Evolutionary conservation across 2,329 filamentous ascomycete species (phyloP).

Genomic region (Celoporthe dispersa): DNA sequence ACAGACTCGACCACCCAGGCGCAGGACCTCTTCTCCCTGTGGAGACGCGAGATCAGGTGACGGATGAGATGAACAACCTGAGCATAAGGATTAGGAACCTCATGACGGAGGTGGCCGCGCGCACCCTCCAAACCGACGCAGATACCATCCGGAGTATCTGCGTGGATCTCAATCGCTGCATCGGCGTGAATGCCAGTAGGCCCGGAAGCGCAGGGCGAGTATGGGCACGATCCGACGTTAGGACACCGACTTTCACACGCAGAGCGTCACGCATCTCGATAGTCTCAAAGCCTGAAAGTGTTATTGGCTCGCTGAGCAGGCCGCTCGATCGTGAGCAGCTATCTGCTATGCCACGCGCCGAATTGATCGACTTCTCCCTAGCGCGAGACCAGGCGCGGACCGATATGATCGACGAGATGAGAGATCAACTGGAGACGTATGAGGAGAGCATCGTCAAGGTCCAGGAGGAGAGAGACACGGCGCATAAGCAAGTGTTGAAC

Average conservation of each 20-base stretch:
- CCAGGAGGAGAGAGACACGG: background rate
- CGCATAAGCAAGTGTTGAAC: background rate
- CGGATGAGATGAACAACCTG: background rate
- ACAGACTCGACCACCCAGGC: background rate
- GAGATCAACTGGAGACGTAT: background rate
- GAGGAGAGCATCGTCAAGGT: background rate
- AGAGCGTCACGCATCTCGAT: background rate
- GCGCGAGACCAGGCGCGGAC: background rate
- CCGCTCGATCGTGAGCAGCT: background rate
- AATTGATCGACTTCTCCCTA: background rate
- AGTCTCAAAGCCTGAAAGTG: background rate
- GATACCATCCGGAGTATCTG: background rate
- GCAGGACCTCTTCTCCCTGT: background rate
- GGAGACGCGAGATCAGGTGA: background rate
- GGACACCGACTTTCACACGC: background rate
- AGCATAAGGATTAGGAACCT: background rate
- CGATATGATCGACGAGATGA: background rate
- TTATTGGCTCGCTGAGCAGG: background rate
- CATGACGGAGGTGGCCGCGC: background rate
- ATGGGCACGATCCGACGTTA: background rate
- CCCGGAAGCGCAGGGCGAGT: background rate
- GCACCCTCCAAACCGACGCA: background rate
- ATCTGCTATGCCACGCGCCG: background rate
- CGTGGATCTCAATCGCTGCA: slow-evolving; percentile 4
- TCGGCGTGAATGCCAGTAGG: background rate